Evolutionary conservation across 768 basidiomycete species (phyloP).

Genomic region (Tylopilus sp.): DNA sequence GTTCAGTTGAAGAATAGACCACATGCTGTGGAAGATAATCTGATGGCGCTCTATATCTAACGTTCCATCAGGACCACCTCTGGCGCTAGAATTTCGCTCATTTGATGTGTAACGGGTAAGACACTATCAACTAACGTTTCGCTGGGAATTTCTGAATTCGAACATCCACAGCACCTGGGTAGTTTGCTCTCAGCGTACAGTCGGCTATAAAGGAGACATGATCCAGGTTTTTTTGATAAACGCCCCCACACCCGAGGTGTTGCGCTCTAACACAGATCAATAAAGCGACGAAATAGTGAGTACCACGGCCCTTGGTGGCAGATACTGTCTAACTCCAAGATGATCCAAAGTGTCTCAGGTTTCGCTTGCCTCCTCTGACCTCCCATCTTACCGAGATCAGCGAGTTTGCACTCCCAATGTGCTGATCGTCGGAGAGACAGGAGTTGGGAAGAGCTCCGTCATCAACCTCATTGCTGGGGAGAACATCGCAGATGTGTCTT

Average conservation of each 20-base stretch:
- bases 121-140: constrained; percentile 3
- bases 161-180: not conserved
- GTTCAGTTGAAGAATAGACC: not conserved
- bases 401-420: constrained; percentile 28
- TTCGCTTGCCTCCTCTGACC: not conserved
- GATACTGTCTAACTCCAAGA: not conserved
- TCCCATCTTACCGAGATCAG: constrained; percentile 11
- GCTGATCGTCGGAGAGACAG: constrained; percentile 26
- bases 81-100: constrained; percentile 6
- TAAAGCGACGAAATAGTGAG: constrained; percentile 10
- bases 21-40: not conserved
- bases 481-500: constrained; percentile 25
- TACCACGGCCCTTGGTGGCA: not conserved
- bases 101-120: not conserved
- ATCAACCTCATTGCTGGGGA: not conserved
- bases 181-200: too few relatives aligned
- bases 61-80: not conserved
- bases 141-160: not conserved
- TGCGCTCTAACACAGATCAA: not conserved
- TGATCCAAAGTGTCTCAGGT: constrained; percentile 4
- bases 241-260: not conserved
- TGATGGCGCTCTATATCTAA: not conserved
- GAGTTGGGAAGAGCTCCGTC: too few relatives aligned
- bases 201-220: constrained; percentile 8
- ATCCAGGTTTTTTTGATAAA: not conserved